Base-by-base conservation (phyloP, 2,329 filamentous ascomycete species). In the Teratosphaeria pseudoeucalypti region DNA sequence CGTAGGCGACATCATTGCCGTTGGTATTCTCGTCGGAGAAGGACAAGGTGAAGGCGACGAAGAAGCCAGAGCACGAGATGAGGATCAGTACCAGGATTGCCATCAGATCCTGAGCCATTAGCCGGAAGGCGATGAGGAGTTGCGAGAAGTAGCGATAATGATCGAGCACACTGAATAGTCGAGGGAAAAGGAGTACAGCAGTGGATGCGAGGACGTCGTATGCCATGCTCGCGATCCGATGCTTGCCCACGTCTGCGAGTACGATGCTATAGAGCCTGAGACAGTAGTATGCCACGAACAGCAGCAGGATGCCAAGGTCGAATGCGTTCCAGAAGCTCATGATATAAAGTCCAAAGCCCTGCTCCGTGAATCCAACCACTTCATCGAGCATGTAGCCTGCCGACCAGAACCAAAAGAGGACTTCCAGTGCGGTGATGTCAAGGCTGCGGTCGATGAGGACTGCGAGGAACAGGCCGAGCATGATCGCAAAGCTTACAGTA, bases 271-370 rank as follows among this genome's bases (percentile, higher is more conserved):
- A 96, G 14, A 94, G 81, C 59, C 92, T 85, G 77, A 96, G 85
- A 68, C 88, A 89, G 72, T 96, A 95, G 77, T 96, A 96, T 58
- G 89, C 82, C 67, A 95, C 85, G 66, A 96, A 84, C 62, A 96
- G 78, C 27, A 95, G 76, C 57, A 96, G 77, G 57, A 96, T 96
- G 9, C 92, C 92, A 43, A 96, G 78, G 70, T 96, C 92, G 73
- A 96, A 96, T 43, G 92, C 85, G 73, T 96, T 96, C 92, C 92
- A 96, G 73, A 96, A 94, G 72, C 90, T 95, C 85, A 96, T 92
- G 69, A 96, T 90, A 75, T 96, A 97, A 34, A 97, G 82, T 43
- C 91, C 92, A 72, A 96, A 96, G 2, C 92, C 92, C 74, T 96
- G 91, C 73, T 97, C 92, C 65, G 92, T 96, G 79, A 96, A 96